These are phyloP conservation scores for Metschnikowia vanudenii DNA, from an alignment of 805 yeast genomes.

Conservation along the genomic window DNA sequence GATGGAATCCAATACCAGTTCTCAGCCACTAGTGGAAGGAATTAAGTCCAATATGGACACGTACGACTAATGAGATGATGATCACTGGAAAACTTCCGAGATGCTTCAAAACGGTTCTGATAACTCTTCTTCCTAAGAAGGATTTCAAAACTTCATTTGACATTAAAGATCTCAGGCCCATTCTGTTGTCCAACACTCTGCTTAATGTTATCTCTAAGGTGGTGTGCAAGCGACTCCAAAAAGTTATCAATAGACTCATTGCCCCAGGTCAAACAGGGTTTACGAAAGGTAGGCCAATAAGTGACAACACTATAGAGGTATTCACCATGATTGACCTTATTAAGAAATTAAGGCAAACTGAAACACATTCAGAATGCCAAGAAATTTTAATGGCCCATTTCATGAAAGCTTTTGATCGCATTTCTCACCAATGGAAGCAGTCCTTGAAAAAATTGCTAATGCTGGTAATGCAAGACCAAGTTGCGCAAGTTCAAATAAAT, in stretches of 20 bases:
- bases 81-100: slow-evolving; percentile 3
- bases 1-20: slow-evolving; percentile 3
- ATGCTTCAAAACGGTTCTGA: neutral
- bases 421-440: too few species aligned
- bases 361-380: too few species aligned
- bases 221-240: slow-evolving; percentile 2
- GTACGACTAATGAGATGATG: slow-evolving; percentile 6
- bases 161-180: slow-evolving; percentile 5
- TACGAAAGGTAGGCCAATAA: slow-evolving; percentile 1
- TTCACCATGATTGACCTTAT: slow-evolving; percentile 3
- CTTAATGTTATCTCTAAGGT: neutral
- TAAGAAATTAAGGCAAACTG: too few species aligned
- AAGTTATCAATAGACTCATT: neutral
- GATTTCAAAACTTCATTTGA: neutral
- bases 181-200: too few species aligned
- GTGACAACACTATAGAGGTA: slow-evolving; percentile 5
- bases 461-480: slow-evolving; percentile 7
- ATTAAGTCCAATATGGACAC: neutral
- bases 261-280: slow-evolving; percentile 8
- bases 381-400: too few species aligned
- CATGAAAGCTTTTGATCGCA: too few species aligned
- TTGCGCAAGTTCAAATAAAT: slow-evolving; percentile 4
- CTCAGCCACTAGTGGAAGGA: slow-evolving; percentile 1
- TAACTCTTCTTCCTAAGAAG: slow-evolving; percentile 8
- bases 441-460: too few species aligned